Evolutionary conservation across 805 yeast genomes (phyloP).

Genomic region (Candida wancherniae): DNA sequence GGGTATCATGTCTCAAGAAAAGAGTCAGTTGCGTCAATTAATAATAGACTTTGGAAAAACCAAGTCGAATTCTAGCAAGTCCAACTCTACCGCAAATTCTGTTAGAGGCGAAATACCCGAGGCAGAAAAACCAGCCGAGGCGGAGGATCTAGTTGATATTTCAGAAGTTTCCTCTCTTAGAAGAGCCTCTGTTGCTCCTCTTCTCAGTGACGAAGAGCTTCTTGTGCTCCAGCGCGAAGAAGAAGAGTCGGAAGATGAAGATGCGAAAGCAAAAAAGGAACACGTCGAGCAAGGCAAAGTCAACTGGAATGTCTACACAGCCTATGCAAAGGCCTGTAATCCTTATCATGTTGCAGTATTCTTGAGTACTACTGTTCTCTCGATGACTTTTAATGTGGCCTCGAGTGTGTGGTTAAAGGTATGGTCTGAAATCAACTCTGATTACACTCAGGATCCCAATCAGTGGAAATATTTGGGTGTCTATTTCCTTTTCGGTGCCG

Average conservation of each 20-base stretch:
- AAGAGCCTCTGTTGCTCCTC: slow-evolving; percentile 59
- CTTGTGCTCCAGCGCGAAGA: slow-evolving; percentile 24
- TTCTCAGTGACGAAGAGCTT: slow-evolving; percentile 35
- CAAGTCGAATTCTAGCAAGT: slow-evolving; percentile 17
- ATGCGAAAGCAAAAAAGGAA: slow-evolving; percentile 53
- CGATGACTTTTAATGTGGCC: slow-evolving; percentile 58
- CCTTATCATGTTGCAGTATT: slow-evolving; percentile 57
- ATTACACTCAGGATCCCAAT: slow-evolving; percentile 63
- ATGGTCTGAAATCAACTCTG: slow-evolving; percentile 91
- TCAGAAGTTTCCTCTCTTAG: slow-evolving; percentile 40
- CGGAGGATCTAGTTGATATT: slow-evolving; percentile 22
- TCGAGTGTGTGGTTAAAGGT: slow-evolving; percentile 92
- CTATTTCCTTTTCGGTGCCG: slow-evolving; percentile 71
- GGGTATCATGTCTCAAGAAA: slow-evolving; percentile 42
- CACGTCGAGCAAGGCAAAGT: slow-evolving; percentile 92
- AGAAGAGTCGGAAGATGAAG: slow-evolving; percentile 34
- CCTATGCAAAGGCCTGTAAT: slow-evolving; percentile 86
- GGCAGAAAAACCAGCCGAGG: slow-evolving; percentile 11
- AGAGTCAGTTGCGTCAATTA: slow-evolving; percentile 49
- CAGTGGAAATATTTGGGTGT: slow-evolving; percentile 68
- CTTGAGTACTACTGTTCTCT: slow-evolving; percentile 48
- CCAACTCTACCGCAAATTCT: slow-evolving; percentile 14
- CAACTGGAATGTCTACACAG: slow-evolving; percentile 75
- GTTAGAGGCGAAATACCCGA: slow-evolving; percentile 19
- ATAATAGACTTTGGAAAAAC: slow-evolving; percentile 60